Evolutionary conservation across 345 rosid species (phyloP).

Genomic region (Citrus unshiu): DNA sequence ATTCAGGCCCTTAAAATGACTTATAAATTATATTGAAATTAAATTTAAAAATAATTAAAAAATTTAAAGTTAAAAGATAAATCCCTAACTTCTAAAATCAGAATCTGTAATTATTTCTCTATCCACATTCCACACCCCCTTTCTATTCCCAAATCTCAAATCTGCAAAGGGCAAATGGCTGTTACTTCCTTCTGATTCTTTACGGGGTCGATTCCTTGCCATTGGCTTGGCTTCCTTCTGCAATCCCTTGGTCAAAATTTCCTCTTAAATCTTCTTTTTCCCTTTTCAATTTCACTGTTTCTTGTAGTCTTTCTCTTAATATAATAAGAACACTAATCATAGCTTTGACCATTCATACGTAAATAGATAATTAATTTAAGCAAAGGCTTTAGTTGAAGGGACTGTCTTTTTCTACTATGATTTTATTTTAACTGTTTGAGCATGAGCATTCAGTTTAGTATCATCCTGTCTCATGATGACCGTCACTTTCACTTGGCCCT

Average conservation of each 20-base stretch:
- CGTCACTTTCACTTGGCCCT: neutral
- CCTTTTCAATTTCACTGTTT: neutral
- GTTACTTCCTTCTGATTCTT: slow-evolving; percentile 55
- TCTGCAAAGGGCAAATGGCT: no score
- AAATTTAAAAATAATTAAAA: no score
- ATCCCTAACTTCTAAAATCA: no score
- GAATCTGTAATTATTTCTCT: no score
- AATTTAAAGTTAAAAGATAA: no score
- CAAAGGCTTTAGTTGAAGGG: neutral
- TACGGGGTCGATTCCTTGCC: slow-evolving; percentile 67
- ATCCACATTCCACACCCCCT: no score
- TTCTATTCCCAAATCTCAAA: no score
- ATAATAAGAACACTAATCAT: neutral
- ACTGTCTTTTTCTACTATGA: neutral
- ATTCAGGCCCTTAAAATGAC: no score
- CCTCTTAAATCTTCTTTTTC: no score
- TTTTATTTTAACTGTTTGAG: neutral
- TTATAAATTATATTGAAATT: no score
- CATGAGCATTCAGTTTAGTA: neutral
- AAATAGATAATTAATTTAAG: neutral
- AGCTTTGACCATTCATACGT: neutral
- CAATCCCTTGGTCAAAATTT: slow-evolving; percentile 43
- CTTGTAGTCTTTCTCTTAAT: neutral
- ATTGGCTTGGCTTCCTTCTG: slow-evolving; percentile 60
- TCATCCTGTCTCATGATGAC: neutral